Evolutionary conservation across 2,329 filamentous ascomycete genomes (phyloP).

Genomic region (Neoscytalidium dimidiatum): DNA sequence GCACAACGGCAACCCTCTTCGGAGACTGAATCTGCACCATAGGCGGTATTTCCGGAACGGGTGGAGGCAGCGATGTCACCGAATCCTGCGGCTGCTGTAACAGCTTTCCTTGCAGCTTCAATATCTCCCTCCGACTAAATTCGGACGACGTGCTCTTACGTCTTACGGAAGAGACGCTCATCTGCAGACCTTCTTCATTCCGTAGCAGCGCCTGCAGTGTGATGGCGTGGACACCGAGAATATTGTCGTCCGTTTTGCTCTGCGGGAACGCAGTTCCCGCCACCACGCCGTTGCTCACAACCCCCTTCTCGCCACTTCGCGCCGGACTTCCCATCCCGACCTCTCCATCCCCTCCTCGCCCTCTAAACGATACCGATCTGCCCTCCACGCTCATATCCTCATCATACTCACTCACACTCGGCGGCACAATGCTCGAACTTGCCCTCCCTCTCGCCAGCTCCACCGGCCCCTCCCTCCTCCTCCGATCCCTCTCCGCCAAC

Average conservation of each 20-base stretch:
- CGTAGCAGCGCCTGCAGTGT: slow-evolving; percentile 20
- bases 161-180: slow-evolving; percentile 2
- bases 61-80: not conserved
- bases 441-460: not conserved
- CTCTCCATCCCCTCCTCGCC: not conserved
- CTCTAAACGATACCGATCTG: too few relatives aligned
- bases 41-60: not conserved
- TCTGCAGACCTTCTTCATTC: slow-evolving; percentile 13
- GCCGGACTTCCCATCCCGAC: not conserved
- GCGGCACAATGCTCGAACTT: not conserved
- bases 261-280: not conserved
- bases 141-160: slow-evolving; percentile 11
- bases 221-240: slow-evolving; percentile 21
- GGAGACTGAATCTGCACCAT: slow-evolving; percentile 3
- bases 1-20: slow-evolving; percentile 8
- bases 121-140: not conserved
- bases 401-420: not conserved
- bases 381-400: not conserved
- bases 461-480: not conserved
- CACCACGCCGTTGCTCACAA: not conserved
- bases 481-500: not conserved
- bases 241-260: slow-evolving; percentile 13
- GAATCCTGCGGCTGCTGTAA: not conserved
- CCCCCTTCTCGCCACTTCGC: too few relatives aligned
- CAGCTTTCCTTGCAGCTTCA: not conserved